Conservation (phyloP, 2,329 filamentous ascomycete species). For the Microcyclospora tardicrescens region DNA sequence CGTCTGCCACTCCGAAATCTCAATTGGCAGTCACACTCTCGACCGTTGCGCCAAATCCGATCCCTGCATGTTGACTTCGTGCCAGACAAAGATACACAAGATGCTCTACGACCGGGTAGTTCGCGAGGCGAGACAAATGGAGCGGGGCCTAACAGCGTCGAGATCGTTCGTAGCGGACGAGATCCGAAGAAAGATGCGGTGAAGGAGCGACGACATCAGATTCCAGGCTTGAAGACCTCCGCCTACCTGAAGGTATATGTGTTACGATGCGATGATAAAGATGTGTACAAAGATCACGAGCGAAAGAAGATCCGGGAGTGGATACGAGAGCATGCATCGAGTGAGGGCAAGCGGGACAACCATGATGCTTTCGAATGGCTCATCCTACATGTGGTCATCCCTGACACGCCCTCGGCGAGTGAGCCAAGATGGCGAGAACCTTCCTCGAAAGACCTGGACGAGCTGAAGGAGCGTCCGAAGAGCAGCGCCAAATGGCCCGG, state of each 20-base stretch:
- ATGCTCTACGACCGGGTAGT: conserved; percentile 10
- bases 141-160: conserved; percentile 24
- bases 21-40: conserved; percentile 90
- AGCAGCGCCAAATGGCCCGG: conserved; percentile 63
- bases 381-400: conserved; percentile 81
- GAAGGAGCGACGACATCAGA: conserved; percentile 71
- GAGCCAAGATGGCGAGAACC: conserved; percentile 53
- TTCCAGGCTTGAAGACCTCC: conserved; percentile 81
- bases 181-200: conserved; percentile 15
- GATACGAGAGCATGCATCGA: conserved; percentile 64
- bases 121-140: conserved; percentile 11
- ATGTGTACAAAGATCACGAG: conserved; percentile 72
- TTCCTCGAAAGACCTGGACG: conserved; percentile 36
- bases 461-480: conserved; percentile 50
- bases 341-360: conserved; percentile 64
- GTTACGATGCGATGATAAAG: conserved; percentile 88
- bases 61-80: conserved; percentile 82
- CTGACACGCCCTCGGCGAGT: conserved; percentile 67
- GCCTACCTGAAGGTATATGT: conserved; percentile 87
- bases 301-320: conserved; percentile 76
- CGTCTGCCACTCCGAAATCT: conserved; percentile 80
- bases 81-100: conserved; percentile 28
- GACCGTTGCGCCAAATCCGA: conserved; percentile 84
- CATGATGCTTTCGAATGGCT: conserved; percentile 97
- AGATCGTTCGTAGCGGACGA: conserved; percentile 27